These are phyloP conservation scores for Larix kaempferi DNA, from an alignment of 75 land plant genomes.

Conservation along the genomic window DNA sequence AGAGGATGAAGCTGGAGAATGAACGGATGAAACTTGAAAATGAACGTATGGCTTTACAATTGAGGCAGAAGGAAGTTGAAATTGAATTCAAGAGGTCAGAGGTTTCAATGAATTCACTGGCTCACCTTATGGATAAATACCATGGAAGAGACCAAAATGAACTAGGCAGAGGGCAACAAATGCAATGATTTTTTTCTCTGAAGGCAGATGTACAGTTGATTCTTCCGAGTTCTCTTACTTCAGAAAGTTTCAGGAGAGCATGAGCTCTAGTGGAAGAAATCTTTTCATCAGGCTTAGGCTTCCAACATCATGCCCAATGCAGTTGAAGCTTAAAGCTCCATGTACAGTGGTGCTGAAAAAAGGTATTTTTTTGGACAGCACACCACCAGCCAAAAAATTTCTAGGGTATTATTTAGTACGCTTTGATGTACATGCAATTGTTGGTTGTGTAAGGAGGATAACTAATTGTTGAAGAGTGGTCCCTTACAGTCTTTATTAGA, in stretches of 20 bases:
- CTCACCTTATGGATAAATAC: not conserved
- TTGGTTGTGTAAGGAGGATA: not conserved
- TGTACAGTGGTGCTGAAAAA: not conserved
- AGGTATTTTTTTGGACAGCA: constrained; percentile 2
- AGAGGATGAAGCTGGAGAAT: constrained; percentile 54
- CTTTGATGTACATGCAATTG: not conserved
- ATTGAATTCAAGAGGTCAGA: constrained; percentile 18
- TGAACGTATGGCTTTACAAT: constrained; percentile 47
- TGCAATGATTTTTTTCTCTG: not conserved
- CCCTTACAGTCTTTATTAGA: not conserved
- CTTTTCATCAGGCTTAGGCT: not conserved
- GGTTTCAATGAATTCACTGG: constrained; percentile 14
- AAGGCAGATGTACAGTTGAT: not conserved
- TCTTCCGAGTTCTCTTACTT: not conserved
- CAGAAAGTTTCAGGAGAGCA: not conserved
- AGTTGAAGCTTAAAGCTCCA: not conserved
- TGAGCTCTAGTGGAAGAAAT: not conserved
- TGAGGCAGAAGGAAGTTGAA: constrained; percentile 62
- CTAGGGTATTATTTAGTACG: not conserved
- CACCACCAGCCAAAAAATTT: not conserved
- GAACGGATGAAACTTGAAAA: constrained; percentile 57
- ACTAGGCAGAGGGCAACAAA: constrained; percentile 9
- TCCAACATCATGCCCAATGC: not conserved
- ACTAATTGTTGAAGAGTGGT: not conserved
- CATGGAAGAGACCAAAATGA: constrained; percentile 18